phyloP scores from a whole-genome alignment of 169 alveolate genomes.

The Plasmodium coatneyi region DNA sequence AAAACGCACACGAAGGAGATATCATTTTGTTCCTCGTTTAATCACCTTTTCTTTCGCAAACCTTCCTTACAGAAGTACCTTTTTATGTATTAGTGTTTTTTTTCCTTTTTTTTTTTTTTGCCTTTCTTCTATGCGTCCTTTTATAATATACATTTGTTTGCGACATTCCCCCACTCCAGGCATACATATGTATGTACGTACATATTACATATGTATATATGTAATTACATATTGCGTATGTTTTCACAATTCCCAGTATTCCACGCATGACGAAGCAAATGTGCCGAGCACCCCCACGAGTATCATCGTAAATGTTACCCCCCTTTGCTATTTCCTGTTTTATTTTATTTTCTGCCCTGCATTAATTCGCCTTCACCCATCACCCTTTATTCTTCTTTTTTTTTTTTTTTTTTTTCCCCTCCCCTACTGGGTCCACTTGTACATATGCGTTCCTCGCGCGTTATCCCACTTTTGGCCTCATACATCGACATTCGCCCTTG shows the following conservation, averaged over 20 bases:
- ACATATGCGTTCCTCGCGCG: background rate
- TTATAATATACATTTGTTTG: background rate
- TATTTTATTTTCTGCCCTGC: background rate
- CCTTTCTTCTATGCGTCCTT: constrained; percentile 1
- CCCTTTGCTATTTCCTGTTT: background rate
- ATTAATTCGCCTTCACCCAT: background rate
- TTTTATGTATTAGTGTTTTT: background rate
- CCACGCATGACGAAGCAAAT: background rate
- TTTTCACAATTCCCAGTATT: background rate
- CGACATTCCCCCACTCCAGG: background rate
- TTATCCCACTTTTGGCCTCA: background rate
- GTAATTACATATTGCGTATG: background rate
- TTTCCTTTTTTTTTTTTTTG: background rate
- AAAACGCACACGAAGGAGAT: background rate
- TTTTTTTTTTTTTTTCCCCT: background rate
- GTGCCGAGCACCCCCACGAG: background rate
- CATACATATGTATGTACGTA: background rate
- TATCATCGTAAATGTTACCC: background rate
- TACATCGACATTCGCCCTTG: background rate
- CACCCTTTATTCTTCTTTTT: background rate
- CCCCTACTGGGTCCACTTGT: background rate
- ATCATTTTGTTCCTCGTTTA: background rate
- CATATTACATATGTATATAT: background rate
- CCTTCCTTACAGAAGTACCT: background rate
- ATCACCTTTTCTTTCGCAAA: background rate